Percentiles rank a stretch among this genome's conserved stretches.
These are phyloP conservation scores for Aspergillus brasiliensis DNA, from an alignment of 2,329 filamentous ascomycete species.

Conservation along the genomic window DNA sequence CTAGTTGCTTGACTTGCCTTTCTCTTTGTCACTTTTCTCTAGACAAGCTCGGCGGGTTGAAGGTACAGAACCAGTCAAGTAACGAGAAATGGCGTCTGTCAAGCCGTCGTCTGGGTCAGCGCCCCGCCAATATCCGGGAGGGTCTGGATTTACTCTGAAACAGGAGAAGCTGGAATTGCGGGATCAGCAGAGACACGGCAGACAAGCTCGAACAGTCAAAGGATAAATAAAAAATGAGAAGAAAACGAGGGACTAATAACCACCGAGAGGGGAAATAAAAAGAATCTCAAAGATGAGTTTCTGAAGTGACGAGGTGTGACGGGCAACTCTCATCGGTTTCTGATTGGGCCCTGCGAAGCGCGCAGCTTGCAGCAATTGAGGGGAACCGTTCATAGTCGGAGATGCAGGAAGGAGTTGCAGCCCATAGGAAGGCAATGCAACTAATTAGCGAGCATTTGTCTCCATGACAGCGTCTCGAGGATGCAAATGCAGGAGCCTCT, in stretches of 20 bases:
- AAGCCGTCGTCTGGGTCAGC: not conserved
- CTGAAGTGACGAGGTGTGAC: conserved; percentile 3
- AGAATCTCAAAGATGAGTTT: conserved; percentile 5
- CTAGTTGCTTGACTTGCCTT: not conserved
- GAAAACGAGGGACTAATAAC: not conserved
- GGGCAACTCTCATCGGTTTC: not conserved
- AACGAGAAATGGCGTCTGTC: conserved; percentile 1
- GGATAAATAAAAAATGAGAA: not conserved
- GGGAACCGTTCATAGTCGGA: not conserved
- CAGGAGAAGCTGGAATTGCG: not conserved
- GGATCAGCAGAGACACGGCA: not conserved
- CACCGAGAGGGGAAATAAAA: not conserved
- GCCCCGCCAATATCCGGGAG: not conserved
- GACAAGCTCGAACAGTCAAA: not conserved
- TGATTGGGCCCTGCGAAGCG: conserved; percentile 6
- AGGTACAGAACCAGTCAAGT: not conserved
- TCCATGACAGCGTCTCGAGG: no score
- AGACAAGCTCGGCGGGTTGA: not conserved
- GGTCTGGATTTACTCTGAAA: conserved; percentile 4
- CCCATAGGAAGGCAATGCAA: not conserved
- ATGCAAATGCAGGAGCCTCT: not conserved
- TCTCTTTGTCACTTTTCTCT: not conserved
- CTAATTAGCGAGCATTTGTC: no score
- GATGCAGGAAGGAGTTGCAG: not conserved
- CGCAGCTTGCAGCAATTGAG: conserved; percentile 4